A percentile compares a stretch with the other conserved stretches of the same genome.
Conservation (phyloP, 2,329 filamentous ascomycete genomes). For the Aphanoascus verrucosus region DNA sequence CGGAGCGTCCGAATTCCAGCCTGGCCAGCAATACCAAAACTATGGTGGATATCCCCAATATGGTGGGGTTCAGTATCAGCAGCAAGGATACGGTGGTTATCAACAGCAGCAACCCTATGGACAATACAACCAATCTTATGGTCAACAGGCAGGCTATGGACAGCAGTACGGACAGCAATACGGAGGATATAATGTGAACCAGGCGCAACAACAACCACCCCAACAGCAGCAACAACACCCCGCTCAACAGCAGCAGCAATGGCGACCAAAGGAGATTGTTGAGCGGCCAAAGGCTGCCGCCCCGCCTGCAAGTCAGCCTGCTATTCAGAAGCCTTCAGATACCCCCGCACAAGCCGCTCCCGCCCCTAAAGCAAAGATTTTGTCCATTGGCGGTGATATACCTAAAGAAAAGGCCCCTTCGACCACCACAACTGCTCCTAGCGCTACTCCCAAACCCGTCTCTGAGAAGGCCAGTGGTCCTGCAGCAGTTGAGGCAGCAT, state of each 20-base stretch:
- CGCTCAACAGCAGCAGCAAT: constrained; percentile 37
- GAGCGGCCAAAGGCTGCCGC: constrained; percentile 13
- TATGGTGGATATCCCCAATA: constrained; percentile 46
- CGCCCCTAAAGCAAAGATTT: constrained; percentile 48
- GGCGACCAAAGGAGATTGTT: constrained; percentile 19
- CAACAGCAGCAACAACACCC: constrained; percentile 30
- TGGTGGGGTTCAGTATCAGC: constrained; percentile 31
- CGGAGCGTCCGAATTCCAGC: constrained; percentile 58
- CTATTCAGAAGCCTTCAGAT: constrained; percentile 41
- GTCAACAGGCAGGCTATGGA: constrained; percentile 40
- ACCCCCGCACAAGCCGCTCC: constrained; percentile 27
- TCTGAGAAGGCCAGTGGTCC: constrained; percentile 37
- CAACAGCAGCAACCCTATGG: constrained; percentile 28
- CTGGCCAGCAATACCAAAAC: constrained; percentile 56
- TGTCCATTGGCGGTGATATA: constrained; percentile 48
- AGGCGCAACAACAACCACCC: constrained; percentile 35
- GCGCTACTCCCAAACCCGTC: constrained; percentile 43
- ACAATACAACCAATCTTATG: constrained; percentile 32
- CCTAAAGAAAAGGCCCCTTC: constrained; percentile 66
- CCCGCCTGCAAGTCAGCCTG: constrained; percentile 33
- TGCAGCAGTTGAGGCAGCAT: constrained; percentile 52
- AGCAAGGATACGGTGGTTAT: constrained; percentile 44
- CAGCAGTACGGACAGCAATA: constrained; percentile 37
- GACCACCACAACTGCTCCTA: constrained; percentile 41
- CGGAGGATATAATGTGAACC: constrained; percentile 32